Conservation (phyloP, 495 filamentous ascomycete genomes). For the Parathielavia appendiculata region DNA sequence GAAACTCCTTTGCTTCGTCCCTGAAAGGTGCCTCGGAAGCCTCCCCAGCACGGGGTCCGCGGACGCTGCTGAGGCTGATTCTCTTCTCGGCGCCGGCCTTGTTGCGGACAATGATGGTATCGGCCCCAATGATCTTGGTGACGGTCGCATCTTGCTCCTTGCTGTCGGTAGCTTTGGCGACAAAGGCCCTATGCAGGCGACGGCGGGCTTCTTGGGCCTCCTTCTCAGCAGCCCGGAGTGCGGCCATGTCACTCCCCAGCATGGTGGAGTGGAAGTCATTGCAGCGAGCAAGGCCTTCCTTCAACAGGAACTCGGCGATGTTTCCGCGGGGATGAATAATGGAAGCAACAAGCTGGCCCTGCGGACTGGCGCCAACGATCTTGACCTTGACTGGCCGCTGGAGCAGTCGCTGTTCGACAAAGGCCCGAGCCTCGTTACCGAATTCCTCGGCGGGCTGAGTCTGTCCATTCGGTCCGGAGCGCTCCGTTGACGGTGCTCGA, state of each 20-base stretch:
- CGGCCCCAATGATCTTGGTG: constrained; percentile 77
- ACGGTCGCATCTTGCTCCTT: constrained; percentile 71
- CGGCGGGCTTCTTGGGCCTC: constrained; percentile 66
- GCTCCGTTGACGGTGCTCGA: constrained; percentile 76
- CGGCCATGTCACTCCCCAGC: constrained; percentile 78
- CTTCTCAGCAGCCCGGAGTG: constrained; percentile 82
- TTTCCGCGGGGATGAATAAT: constrained; percentile 85
- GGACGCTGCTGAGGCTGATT: constrained; percentile 85
- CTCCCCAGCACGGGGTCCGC: constrained; percentile 69
- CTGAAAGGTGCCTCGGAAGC: constrained; percentile 68
- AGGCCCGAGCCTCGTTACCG: constrained; percentile 78
- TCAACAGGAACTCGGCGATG: constrained; percentile 81
- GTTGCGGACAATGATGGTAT: constrained; percentile 79
- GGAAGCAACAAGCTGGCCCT: constrained; percentile 73
- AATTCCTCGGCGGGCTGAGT: constrained; percentile 80
- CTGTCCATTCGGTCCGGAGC: constrained; percentile 70
- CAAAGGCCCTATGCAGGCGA: constrained; percentile 73
- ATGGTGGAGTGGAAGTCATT: constrained; percentile 89
- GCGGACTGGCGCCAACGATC: constrained; percentile 78
- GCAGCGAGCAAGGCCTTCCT: constrained; percentile 84
- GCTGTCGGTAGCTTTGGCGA: constrained; percentile 54
- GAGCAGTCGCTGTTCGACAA: constrained; percentile 75
- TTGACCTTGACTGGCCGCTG: constrained; percentile 80
- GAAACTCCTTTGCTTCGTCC: constrained; percentile 91
- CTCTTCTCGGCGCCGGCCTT: constrained; percentile 82